A percentile compares a stretch with the other conserved stretches of the same genome.
These are phyloP conservation scores for Puccinia sorghi DNA, from an alignment of 1,284 basidiomycete species.

Conservation along the genomic window DNA sequence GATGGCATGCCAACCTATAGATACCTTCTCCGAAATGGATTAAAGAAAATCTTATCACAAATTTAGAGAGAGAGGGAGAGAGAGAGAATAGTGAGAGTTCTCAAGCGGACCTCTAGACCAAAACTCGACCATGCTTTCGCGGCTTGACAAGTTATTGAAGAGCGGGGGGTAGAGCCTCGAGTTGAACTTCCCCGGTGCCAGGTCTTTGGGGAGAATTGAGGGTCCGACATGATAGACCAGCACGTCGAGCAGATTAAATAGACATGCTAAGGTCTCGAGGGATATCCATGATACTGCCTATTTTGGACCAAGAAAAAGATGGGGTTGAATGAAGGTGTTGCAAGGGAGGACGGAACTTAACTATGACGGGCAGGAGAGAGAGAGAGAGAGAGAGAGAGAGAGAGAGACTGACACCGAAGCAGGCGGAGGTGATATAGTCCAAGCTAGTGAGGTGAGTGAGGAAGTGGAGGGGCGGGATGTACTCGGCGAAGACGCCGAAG, in stretches of 20 bases:
- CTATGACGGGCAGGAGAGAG: not conserved
- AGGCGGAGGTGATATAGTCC: not conserved
- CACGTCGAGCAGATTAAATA: conserved; percentile 33
- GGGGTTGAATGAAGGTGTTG: no score
- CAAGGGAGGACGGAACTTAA: no score
- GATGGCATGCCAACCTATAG: conserved; percentile 48
- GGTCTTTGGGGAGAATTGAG: conserved; percentile 28
- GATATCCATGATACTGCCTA: conserved; percentile 37
- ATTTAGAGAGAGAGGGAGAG: not conserved
- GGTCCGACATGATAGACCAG: conserved; percentile 37
- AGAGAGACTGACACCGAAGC: conserved; percentile 30
- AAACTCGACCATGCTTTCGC: conserved; percentile 32
- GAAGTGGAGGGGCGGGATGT: not conserved
- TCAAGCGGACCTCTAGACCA: conserved; percentile 43
- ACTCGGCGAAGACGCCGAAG: conserved; percentile 15
- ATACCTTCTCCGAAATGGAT: no score
- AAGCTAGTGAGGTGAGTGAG: conserved; percentile 19
- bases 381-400: not conserved
- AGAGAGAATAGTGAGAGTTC: no score
- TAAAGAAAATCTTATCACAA: not conserved
- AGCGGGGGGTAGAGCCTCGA: conserved; percentile 42
- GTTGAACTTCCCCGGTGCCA: conserved; percentile 42
- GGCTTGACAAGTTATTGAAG: conserved; percentile 26
- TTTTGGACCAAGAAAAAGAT: not conserved
- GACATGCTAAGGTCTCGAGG: conserved; percentile 22